These are phyloP conservation scores for Penicillium goetzii DNA, from an alignment of 495 filamentous ascomycete genomes.

Conservation along the genomic window DNA sequence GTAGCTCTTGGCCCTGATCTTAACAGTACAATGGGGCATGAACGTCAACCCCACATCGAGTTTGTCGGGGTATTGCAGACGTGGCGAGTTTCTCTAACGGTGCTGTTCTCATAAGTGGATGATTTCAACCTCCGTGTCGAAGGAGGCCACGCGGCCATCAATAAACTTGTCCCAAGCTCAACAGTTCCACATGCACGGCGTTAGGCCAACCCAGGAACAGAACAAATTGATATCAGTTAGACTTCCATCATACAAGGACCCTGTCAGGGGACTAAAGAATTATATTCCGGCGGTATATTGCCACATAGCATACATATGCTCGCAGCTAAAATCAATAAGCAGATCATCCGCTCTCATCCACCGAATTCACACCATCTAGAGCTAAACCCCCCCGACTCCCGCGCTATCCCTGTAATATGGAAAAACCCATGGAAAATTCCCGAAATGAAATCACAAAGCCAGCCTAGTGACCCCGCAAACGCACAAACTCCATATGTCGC, in stretches of 20 bases:
- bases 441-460: neutral
- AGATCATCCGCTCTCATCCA: neutral
- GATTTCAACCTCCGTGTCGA: neutral
- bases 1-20: neutral
- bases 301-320: neutral
- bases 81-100: neutral
- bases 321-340: neutral
- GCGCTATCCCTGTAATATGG: neutral
- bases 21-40: neutral
- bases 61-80: neutral
- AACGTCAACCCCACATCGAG: neutral
- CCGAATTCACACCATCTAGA: neutral
- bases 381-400: neutral
- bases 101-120: neutral
- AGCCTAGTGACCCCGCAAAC: neutral
- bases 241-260: neutral
- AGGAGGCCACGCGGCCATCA: neutral
- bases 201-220: neutral
- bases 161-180: neutral
- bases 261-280: neutral
- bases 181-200: neutral
- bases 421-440: no score
- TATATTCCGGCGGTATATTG: neutral
- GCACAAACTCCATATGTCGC: neutral
- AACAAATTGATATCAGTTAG: neutral